Percentiles rank a stretch among this genome's conserved stretches.
Evolutionary conservation across 495 filamentous ascomycete species (phyloP).

Genomic region (Lophiotrema nucula): DNA sequence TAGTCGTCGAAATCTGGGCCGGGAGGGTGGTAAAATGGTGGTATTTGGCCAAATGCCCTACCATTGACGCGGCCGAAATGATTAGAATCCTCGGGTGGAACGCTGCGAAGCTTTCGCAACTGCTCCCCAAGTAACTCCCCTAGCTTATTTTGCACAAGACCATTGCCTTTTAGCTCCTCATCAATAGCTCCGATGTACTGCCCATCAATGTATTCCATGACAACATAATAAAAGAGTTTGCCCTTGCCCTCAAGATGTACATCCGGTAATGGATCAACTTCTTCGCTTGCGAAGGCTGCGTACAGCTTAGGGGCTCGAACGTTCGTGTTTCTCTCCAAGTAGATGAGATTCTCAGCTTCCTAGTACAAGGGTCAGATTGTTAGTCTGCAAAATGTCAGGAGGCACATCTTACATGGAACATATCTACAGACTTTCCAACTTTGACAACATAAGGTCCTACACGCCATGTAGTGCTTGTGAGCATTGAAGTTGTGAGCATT

Average conservation of each 20-base stretch:
- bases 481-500: background rate
- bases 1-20: background rate
- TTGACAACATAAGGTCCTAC: constrained; percentile 1
- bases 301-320: background rate
- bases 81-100: background rate
- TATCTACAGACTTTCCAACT: background rate
- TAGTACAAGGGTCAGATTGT: background rate
- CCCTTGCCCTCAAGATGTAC: background rate
- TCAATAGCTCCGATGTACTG: background rate
- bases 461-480: background rate
- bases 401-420: background rate
- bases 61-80: background rate
- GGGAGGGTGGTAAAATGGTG: background rate
- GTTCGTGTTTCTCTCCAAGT: background rate
- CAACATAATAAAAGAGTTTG: background rate
- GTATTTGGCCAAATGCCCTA: background rate
- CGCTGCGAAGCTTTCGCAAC: background rate
- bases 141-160: background rate
- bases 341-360: background rate
- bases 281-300: background rate
- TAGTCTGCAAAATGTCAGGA: background rate
- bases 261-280: background rate
- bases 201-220: background rate
- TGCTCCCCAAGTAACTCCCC: background rate
- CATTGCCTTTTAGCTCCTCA: background rate